Evolutionary conservation across 176 grass and related monocot species (phyloP).

Genomic region (Thalia dealbata): DNA sequence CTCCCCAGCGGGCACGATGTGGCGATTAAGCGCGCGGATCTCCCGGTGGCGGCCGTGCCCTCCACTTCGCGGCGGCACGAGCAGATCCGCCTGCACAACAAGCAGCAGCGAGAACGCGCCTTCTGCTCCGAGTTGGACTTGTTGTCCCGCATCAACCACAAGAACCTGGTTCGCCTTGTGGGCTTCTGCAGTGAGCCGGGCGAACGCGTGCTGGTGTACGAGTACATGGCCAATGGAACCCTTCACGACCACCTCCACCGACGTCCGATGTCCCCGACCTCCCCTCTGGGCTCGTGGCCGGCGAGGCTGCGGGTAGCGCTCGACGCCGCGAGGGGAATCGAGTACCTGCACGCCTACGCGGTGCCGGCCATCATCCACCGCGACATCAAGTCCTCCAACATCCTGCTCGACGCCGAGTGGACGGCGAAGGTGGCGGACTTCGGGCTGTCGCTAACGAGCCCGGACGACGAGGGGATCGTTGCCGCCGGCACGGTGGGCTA

Average conservation of each 20-base stretch:
- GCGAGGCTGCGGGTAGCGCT: slow-evolving; percentile 11
- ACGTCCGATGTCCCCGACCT: neutral
- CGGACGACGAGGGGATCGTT: slow-evolving; percentile 2
- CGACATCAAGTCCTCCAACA: slow-evolving; percentile 54
- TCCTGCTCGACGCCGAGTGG: slow-evolving; percentile 32
- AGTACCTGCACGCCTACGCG: slow-evolving; percentile 15
- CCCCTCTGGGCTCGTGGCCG: slow-evolving; percentile 2
- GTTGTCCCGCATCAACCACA: slow-evolving; percentile 15
- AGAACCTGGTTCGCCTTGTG: slow-evolving; percentile 12
- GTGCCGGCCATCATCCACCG: slow-evolving; percentile 43
- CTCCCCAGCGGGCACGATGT: slow-evolving; percentile 53
- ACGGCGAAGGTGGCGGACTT: slow-evolving; percentile 11
- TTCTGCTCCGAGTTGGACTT: slow-evolving; percentile 56
- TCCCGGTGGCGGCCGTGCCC: neutral
- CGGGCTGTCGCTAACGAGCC: slow-evolving; percentile 10
- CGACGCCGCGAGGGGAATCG: slow-evolving; percentile 13
- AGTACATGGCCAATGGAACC: slow-evolving; percentile 82
- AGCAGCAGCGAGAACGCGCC: slow-evolving; percentile 34
- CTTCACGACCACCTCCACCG: slow-evolving; percentile 24
- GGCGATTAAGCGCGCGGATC: slow-evolving; percentile 64
- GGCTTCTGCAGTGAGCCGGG: slow-evolving; percentile 8
- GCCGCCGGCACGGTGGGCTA: slow-evolving; percentile 74
- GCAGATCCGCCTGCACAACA: slow-evolving; percentile 21
- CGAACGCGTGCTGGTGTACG: slow-evolving; percentile 64
- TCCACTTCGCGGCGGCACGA: neutral